These are phyloP conservation scores for Avena eriantha DNA, from an alignment of 176 grass and related monocot species.

Conservation along the genomic window DNA sequence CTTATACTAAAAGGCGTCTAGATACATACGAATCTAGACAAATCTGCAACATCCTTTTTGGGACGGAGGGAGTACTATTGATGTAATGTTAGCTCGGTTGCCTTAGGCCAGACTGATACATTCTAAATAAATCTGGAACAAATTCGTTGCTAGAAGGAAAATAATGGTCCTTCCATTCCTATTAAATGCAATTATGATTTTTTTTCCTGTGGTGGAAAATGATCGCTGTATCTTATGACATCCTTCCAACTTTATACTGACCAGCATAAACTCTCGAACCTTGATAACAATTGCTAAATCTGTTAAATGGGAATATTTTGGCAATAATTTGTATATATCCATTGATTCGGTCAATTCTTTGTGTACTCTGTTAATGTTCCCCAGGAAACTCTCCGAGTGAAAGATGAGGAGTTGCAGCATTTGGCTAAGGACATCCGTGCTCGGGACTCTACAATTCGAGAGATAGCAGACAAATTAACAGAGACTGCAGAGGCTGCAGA, in stretches of 20 bases:
- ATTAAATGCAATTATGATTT: neutral
- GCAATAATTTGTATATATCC: neutral
- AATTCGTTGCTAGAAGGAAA: neutral
- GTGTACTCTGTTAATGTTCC: conserved; percentile 14
- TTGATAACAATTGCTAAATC: neutral
- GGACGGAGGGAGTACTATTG: neutral
- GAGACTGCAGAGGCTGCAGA: conserved; percentile 89
- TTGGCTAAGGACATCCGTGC: conserved; percentile 87
- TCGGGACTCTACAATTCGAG: conserved; percentile 86
- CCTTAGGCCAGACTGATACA: conserved; percentile 10
- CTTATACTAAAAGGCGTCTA: too few species aligned
- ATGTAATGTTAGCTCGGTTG: conserved; percentile 33
- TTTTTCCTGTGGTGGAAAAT: conserved; percentile 27
- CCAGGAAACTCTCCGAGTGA: conserved; percentile 94
- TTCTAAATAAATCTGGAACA: conserved; percentile 31
- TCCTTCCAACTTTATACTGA: conserved; percentile 20
- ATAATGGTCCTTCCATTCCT: conserved; percentile 15
- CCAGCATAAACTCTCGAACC: conserved; percentile 10
- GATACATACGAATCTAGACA: too few species aligned
- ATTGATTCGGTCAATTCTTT: conserved; percentile 12
- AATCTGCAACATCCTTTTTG: too few species aligned
- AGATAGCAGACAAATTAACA: conserved; percentile 88
- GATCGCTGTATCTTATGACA: neutral
- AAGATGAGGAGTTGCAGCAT: conserved; percentile 94
- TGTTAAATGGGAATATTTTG: conserved; percentile 41